These are phyloP conservation scores for Neolentinus lepideus DNA, from an alignment of 1,284 basidiomycete genomes.

Conservation along the genomic window DNA sequence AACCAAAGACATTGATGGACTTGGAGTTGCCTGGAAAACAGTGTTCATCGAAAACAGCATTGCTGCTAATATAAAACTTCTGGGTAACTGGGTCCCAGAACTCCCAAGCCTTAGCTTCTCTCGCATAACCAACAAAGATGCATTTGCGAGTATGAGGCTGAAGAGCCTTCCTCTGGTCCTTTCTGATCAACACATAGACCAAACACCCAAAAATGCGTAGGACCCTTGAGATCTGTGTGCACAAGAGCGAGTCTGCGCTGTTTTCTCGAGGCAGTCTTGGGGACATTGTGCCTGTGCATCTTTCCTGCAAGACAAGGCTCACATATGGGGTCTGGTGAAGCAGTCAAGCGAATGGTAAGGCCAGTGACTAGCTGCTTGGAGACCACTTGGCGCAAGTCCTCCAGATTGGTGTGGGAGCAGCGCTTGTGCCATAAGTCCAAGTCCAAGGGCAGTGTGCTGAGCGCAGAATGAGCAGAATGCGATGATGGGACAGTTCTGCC, in stretches of 20 bases:
- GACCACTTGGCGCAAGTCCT: background rate
- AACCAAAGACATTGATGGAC: background rate
- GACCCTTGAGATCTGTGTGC: constrained; percentile 6
- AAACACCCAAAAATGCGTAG: constrained; percentile 24
- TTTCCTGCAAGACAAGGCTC: constrained; percentile 1
- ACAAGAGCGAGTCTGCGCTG: background rate
- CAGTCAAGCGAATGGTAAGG: constrained; percentile 6
- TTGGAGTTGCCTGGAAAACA: constrained; percentile 1
- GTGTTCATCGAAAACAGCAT: constrained; percentile 22
- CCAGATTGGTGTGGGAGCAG: background rate
- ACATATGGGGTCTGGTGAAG: constrained; percentile 9
- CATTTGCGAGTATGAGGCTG: constrained; percentile 24
- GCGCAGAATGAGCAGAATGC: background rate
- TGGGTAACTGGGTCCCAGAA: constrained; percentile 20
- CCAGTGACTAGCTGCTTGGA: constrained; percentile 3
- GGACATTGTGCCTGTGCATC: background rate
- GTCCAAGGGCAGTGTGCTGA: background rate
- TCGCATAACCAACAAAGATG: constrained; percentile 28
- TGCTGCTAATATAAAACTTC: constrained; percentile 16
- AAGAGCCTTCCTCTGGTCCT: constrained; percentile 20
- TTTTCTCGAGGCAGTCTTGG: background rate
- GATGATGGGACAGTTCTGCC: constrained; percentile 3
- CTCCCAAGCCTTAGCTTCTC: constrained; percentile 20
- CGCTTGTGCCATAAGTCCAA: background rate
- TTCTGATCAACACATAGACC: constrained; percentile 26